Evolutionary conservation across 2,329 filamentous ascomycete species (phyloP).

Genomic region (Onygenales sp.): DNA sequence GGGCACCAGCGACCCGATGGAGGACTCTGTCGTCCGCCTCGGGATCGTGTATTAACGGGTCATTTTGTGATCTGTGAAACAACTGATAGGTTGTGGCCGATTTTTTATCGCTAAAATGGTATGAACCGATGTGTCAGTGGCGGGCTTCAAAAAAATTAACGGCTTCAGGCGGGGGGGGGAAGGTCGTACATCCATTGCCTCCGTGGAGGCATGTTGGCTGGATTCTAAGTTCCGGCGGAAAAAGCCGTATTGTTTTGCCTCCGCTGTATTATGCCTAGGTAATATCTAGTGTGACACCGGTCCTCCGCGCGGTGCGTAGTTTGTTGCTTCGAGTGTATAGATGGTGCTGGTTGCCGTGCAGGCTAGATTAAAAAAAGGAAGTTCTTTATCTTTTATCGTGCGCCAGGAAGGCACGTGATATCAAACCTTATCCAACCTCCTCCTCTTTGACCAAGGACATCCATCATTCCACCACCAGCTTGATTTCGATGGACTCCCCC

Average conservation of each 20-base stretch:
- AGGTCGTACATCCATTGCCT: slow-evolving; percentile 12
- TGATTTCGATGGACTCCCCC: no score
- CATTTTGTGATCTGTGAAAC: slow-evolving; percentile 72
- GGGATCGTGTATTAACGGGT: slow-evolving; percentile 90
- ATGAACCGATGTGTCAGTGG: slow-evolving; percentile 2
- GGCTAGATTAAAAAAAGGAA: not conserved
- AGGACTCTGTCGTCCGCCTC: slow-evolving; percentile 84
- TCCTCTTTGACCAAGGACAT: no score
- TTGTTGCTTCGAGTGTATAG: not conserved
- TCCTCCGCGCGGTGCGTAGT: not conserved
- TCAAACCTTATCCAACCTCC: not conserved
- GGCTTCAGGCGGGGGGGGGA: no score
- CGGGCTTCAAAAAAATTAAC: not conserved
- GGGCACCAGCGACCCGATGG: slow-evolving; percentile 50
- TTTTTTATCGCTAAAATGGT: slow-evolving; percentile 12
- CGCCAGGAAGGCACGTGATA: not conserved
- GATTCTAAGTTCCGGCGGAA: not conserved
- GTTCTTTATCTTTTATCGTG: not conserved
- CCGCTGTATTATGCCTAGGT: not conserved
- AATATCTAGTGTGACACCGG: not conserved
- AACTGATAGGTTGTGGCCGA: slow-evolving; percentile 14
- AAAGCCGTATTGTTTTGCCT: not conserved
- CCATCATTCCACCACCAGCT: no score
- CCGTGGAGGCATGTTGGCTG: slow-evolving; percentile 11
- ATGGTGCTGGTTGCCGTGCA: not conserved